Evolutionary conservation across 345 rosid genomes (phyloP).

Genomic region (Eucalyptus marginata): DNA sequence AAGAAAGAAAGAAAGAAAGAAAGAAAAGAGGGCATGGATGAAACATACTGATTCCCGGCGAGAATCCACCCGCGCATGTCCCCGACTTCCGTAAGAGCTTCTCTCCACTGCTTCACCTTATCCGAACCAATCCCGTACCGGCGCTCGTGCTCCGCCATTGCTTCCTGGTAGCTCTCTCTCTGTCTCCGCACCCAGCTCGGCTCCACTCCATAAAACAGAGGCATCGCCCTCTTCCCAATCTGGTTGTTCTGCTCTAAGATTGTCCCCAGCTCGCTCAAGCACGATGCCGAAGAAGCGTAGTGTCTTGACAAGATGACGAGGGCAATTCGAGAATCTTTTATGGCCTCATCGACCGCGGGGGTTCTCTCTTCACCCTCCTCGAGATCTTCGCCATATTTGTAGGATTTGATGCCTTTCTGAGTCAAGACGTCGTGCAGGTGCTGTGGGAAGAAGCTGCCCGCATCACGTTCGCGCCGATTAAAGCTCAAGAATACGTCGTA

Average conservation of each 20-base stretch:
- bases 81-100: neutral
- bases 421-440: neutral
- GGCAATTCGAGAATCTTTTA: neutral
- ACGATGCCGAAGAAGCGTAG: neutral
- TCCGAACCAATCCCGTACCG: neutral
- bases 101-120: neutral
- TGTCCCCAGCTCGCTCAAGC: neutral
- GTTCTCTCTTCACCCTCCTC: neutral
- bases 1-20: too few relatives aligned
- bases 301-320: neutral
- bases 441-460: neutral
- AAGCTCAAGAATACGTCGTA: neutral
- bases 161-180: neutral
- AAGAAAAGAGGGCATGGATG: too few relatives aligned
- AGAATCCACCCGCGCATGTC: neutral
- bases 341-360: neutral
- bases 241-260: neutral
- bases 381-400: neutral
- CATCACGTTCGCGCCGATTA: neutral
- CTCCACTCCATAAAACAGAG: neutral
- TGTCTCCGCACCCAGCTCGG: neutral
- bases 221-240: neutral
- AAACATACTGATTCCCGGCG: too few relatives aligned
- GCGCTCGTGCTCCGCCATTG: neutral
- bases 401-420: neutral